phyloP scores from a whole-genome alignment of 2,329 filamentous ascomycete genomes.

The Fusarium sp. region DNA sequence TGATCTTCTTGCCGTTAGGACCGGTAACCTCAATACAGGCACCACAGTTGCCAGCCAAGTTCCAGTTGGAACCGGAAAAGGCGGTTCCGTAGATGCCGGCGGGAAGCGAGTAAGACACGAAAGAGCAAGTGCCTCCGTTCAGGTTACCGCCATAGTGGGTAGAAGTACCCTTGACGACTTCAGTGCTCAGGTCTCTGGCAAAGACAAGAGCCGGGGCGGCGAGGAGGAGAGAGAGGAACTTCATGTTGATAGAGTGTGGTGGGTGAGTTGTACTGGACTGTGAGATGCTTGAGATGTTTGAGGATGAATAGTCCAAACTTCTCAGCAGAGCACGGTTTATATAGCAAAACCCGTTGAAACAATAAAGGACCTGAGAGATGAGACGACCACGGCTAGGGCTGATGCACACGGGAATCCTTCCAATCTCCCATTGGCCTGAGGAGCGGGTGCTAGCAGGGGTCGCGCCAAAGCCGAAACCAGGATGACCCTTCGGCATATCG shows the following conservation, averaged over 20 bases:
- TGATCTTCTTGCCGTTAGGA: constrained; percentile 65
- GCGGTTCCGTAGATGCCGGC: constrained; percentile 71
- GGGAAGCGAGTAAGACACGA: constrained; percentile 72
- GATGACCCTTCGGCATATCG: neutral
- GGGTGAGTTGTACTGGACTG: neutral
- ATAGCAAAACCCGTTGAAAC: neutral
- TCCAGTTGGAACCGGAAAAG: constrained; percentile 69
- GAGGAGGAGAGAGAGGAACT: constrained; percentile 34
- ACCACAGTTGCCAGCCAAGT: constrained; percentile 67
- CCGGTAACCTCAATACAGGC: constrained; percentile 71
- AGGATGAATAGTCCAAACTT: neutral
- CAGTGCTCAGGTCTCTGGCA: constrained; percentile 22
- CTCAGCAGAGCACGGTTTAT: neutral
- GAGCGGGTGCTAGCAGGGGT: neutral
- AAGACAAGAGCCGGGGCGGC: constrained; percentile 37
- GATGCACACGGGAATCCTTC: neutral
- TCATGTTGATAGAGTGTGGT: constrained; percentile 32
- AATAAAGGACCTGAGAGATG: constrained; percentile 3
- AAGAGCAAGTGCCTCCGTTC: constrained; percentile 71
- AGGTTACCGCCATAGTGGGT: constrained; percentile 69
- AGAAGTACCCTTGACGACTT: constrained; percentile 35
- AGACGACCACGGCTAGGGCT: neutral
- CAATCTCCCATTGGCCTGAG: neutral
- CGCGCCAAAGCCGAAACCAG: neutral
- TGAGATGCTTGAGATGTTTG: neutral